Percentiles rank a stretch among this genome's conserved stretches.
Conservation (phyloP, 139 green algal genomes). For the Ulvella scutata region DNA sequence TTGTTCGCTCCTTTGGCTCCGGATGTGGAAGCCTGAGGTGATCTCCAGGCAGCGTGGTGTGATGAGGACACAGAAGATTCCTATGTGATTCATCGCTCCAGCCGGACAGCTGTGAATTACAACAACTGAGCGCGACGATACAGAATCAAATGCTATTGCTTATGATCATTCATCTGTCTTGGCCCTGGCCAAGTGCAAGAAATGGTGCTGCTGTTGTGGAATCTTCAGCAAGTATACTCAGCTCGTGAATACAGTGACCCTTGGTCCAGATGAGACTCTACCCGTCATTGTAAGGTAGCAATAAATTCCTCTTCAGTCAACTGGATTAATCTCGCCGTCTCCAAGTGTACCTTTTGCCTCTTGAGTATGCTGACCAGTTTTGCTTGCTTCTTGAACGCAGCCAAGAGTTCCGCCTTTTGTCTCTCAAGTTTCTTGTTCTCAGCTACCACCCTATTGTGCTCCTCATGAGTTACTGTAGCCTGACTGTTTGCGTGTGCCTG, state of each 20-base stretch:
- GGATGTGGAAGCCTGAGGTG: background rate
- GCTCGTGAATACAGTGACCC: too few species aligned
- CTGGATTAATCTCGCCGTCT: conserved; percentile 48
- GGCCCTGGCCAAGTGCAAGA: too few species aligned
- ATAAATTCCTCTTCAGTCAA: conserved; percentile 67
- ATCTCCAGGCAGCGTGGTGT: too few species aligned
- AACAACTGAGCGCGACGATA: too few species aligned
- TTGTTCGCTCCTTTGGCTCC: background rate
- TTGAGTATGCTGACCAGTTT: conserved; percentile 74
- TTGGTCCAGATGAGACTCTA: too few species aligned
- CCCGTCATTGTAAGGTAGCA: conserved; percentile 9
- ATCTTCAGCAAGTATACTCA: too few species aligned
- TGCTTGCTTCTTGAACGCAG: conserved; percentile 70
- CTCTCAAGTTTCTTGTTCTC: conserved; percentile 52
- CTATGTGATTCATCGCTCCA: too few species aligned
- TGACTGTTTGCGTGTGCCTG: conserved; percentile 34
- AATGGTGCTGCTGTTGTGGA: too few species aligned
- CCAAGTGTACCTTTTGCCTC: conserved; percentile 62
- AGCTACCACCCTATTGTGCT: conserved; percentile 29
- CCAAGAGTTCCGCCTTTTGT: conserved; percentile 56
- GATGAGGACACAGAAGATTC: too few species aligned
- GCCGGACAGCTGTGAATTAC: too few species aligned
- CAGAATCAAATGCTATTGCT: too few species aligned
- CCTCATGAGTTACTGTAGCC: conserved; percentile 16
- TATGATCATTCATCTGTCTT: too few species aligned